Evolutionary conservation across 2,329 filamentous ascomycete genomes (phyloP), one percentile per base, ranked within the genome.

Genomic region (Colletotrichum simmondsii): DNA sequence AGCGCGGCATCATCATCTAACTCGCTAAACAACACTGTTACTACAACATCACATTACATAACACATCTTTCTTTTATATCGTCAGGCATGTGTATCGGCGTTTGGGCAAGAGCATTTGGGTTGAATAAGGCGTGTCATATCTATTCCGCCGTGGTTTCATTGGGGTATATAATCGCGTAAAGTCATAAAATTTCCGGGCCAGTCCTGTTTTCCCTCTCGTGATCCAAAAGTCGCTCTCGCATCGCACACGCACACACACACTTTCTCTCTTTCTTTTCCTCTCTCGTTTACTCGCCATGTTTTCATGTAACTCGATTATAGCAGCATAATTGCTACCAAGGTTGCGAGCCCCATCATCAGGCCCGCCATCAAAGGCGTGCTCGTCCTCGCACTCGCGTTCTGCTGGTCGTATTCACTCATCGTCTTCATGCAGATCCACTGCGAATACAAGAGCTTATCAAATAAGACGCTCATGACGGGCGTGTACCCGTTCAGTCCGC

Each of bases 1-100:
- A 89, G 78, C 89, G 94, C 71, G 94, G 94, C 0, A 91, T 98
- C 80, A 89, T 94, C 22, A 89, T 91, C 63, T 88, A 81, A 35
- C 4, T 35, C 32, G 4, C 5, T 11, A 1, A 11, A 35, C 28
- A 46, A 49, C 28, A 10, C 22, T 8, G 6, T 35, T 14, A 26
- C 11, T n/a, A 16, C 24, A 46, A 24, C 11, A 12, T 35, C 12
- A 35, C 32, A 35, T 35, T 3, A 35, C 11, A 35, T 35, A 35
- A 11, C 11, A 35, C 11, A 35, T 35, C 11, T 35, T 35, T 35
- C 32, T 35, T 35, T 35, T 5, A 5, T 4, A 12, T 12, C 5
- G 32, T 35, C 32, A 35, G 46, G 61, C 71, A 71, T 73, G 30
- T 16, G 64, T 28, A 70, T 16, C 6, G 71, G 71, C 53, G 71